Evolutionary conservation across 331 rosid species (phyloP).

Genomic region (Cydonia oblonga): DNA sequence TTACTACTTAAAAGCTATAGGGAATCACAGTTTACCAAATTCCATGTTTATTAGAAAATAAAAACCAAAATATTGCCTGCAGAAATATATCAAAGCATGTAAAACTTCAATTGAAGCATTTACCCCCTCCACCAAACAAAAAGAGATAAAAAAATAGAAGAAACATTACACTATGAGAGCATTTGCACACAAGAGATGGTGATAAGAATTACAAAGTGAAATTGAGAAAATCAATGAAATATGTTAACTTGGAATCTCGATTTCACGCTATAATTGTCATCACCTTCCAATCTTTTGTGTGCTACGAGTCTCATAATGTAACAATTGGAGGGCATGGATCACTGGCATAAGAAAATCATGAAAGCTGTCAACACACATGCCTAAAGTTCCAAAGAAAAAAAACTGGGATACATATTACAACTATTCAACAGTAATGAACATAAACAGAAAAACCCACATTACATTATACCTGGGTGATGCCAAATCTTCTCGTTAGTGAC

Average conservation of each 20-base stretch:
- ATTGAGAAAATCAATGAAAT: conserved; percentile 41
- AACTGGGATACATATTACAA: not conserved
- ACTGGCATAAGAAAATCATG: conserved; percentile 39
- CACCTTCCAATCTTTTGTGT: conserved; percentile 64
- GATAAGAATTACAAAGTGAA: conserved; percentile 43
- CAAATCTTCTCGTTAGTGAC: conserved; percentile 96
- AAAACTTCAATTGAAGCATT: not conserved
- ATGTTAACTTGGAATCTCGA: conserved; percentile 40
- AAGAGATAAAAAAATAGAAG: not conserved
- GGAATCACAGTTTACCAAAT: conserved; percentile 4
- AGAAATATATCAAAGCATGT: not conserved
- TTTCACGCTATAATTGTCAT: conserved; percentile 49
- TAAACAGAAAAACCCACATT: not conserved
- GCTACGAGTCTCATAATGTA: conserved; percentile 62
- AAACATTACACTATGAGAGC: conserved; percentile 36
- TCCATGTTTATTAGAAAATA: conserved; percentile 7
- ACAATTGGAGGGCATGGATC: conserved; percentile 55
- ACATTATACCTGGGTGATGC: conserved; percentile 83
- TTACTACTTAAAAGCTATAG: not conserved
- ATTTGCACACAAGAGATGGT: conserved; percentile 47
- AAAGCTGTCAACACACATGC: conserved; percentile 17
- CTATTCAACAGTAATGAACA: not conserved
- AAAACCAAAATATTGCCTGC: not conserved
- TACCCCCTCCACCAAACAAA: not conserved
- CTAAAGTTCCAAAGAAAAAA: conserved; percentile 8